phyloP scores from a whole-genome alignment of 805 yeast species.

The Cyberlindnera suaveolens region DNA sequence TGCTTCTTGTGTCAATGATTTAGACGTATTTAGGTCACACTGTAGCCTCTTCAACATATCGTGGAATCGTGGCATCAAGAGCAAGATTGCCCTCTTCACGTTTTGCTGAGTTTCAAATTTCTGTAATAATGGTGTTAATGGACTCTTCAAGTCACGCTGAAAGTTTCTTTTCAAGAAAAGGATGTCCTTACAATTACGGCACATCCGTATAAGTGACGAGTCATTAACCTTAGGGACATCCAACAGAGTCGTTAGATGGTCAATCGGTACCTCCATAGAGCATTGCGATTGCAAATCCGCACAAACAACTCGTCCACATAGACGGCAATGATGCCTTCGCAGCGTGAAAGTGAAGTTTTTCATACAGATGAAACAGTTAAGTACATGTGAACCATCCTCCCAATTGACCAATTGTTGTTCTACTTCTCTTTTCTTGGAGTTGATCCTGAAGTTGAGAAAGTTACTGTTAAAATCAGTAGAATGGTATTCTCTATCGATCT shows the following conservation, averaged over 20 bases:
- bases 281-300: slow-evolving; percentile 59
- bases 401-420: slow-evolving; percentile 55
- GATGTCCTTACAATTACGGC: slow-evolving; percentile 60
- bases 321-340: slow-evolving; percentile 85
- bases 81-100: slow-evolving; percentile 31
- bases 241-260: slow-evolving; percentile 12
- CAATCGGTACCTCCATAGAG: slow-evolving; percentile 63
- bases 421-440: slow-evolving; percentile 28
- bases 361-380: slow-evolving; percentile 60
- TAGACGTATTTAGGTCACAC: slow-evolving; percentile 24
- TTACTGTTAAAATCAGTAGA: slow-evolving; percentile 16
- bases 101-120: slow-evolving; percentile 36
- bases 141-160: slow-evolving; percentile 30
- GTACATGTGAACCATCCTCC: slow-evolving; percentile 47
- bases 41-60: slow-evolving; percentile 29
- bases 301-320: slow-evolving; percentile 83
- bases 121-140: slow-evolving; percentile 32
- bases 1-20: slow-evolving; percentile 29
- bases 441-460: slow-evolving; percentile 20
- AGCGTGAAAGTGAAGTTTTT: slow-evolving; percentile 47
- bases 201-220: slow-evolving; percentile 44
- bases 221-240: slow-evolving; percentile 21
- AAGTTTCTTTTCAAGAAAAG: slow-evolving; percentile 53
- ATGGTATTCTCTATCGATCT: slow-evolving; percentile 21
- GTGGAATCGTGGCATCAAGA: slow-evolving; percentile 39